Evolutionary conservation across 257 asterid genomes (phyloP).

Genomic region (Gentiana straminea): DNA sequence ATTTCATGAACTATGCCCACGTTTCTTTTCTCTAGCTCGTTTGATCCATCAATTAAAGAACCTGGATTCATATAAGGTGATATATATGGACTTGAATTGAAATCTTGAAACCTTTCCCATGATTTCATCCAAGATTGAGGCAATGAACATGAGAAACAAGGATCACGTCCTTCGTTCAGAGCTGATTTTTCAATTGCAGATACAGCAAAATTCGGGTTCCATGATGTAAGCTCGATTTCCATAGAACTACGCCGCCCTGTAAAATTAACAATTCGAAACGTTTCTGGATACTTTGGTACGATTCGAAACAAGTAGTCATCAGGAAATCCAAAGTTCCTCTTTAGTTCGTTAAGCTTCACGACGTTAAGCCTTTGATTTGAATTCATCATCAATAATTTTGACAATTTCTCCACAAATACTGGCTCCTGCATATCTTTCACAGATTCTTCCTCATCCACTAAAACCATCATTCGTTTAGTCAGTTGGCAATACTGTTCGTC

Average conservation of each 20-base stretch:
- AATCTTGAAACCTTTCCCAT: slow-evolving; percentile 66
- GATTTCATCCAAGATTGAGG: slow-evolving; percentile 70
- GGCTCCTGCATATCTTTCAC: slow-evolving; percentile 61
- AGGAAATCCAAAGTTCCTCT: slow-evolving; percentile 71
- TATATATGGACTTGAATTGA: slow-evolving; percentile 62
- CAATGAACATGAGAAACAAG: slow-evolving; percentile 54
- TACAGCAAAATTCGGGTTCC: slow-evolving; percentile 53
- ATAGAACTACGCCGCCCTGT: slow-evolving; percentile 69
- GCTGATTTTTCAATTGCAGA: slow-evolving; percentile 54
- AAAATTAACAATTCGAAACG: slow-evolving; percentile 52
- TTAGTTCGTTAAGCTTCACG: slow-evolving; percentile 52
- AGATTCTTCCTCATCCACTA: slow-evolving; percentile 80
- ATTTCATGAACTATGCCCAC: slow-evolving; percentile 67
- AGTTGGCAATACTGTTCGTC: slow-evolving; percentile 53
- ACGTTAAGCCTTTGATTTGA: slow-evolving; percentile 57
- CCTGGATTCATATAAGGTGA: slow-evolving; percentile 48
- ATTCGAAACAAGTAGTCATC: slow-evolving; percentile 80
- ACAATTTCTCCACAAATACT: slow-evolving; percentile 51
- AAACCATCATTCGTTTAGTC: slow-evolving; percentile 55
- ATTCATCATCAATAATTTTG: slow-evolving; percentile 85
- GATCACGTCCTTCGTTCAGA: slow-evolving; percentile 32
- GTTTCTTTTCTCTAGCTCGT: slow-evolving; percentile 63
- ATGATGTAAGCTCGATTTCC: slow-evolving; percentile 65
- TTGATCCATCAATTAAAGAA: slow-evolving; percentile 42
- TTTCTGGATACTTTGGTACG: slow-evolving; percentile 64